phyloP scores from a whole-genome alignment of 2,329 filamentous ascomycete genomes.

The Alternaria metachromatica region DNA sequence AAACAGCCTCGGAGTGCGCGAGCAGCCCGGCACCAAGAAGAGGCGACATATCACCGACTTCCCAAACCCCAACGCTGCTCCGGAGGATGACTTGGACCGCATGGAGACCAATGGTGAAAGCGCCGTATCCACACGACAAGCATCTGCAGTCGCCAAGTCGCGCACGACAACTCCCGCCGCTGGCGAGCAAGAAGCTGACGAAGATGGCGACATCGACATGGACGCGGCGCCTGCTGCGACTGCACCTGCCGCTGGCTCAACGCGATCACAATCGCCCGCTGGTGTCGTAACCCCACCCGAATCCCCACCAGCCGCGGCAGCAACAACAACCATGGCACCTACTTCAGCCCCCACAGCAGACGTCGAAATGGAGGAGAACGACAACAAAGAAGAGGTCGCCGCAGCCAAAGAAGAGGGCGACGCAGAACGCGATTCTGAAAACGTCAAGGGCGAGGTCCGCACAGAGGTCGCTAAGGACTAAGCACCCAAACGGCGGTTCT shows the following conservation, averaged over 20 bases:
- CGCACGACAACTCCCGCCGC: conserved; percentile 38
- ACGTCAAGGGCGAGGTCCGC: conserved; percentile 40
- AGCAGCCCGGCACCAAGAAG: conserved; percentile 57
- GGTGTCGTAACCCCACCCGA: conserved; percentile 47
- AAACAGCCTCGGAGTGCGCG: conserved; percentile 72
- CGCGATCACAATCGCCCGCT: conserved; percentile 38
- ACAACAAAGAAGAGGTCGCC: conserved; percentile 23
- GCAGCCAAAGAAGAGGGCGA: conserved; percentile 36
- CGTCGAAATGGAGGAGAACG: conserved; percentile 41
- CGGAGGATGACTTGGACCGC: conserved; percentile 37
- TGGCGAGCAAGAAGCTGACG: conserved; percentile 32
- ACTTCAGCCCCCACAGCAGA: conserved; percentile 31
- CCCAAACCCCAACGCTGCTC: conserved; percentile 59
- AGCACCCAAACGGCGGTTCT: not conserved
- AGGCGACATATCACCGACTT: conserved; percentile 68
- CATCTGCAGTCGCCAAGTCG: conserved; percentile 32
- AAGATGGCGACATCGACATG: conserved; percentile 49
- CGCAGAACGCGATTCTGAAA: conserved; percentile 36
- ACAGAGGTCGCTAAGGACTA: conserved; percentile 38
- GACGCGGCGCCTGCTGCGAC: conserved; percentile 31
- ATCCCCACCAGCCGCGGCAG: conserved; percentile 33
- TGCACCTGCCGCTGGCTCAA: conserved; percentile 16
- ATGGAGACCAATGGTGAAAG: conserved; percentile 42
- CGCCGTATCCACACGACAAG: conserved; percentile 34
- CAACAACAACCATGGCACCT: conserved; percentile 19